Conservation (phyloP, 352 stramenopile species). For the Globisporangium cystogenes region DNA sequence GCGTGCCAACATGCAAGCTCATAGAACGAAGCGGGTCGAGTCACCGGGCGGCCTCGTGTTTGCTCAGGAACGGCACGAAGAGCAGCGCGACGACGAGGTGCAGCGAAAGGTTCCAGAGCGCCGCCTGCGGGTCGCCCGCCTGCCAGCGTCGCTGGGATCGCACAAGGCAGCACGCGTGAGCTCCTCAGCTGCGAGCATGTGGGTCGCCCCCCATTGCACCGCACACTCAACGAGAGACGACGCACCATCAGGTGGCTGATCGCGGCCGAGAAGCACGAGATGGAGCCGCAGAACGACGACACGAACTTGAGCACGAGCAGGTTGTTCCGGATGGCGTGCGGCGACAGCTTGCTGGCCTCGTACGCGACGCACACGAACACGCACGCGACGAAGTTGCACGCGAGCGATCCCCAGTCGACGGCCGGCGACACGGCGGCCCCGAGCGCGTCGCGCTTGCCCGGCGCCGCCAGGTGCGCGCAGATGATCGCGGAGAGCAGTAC, state of each 20-base stretch:
- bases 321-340: constrained; percentile 37
- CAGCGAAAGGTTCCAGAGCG: constrained; percentile 42
- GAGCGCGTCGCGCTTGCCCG: constrained; percentile 1
- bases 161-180: constrained; percentile 1
- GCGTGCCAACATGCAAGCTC: neutral
- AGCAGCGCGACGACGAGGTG: constrained; percentile 44
- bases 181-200: too few species aligned
- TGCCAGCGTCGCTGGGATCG: constrained; percentile 38
- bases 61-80: constrained; percentile 59
- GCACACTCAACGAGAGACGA: neutral
- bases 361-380: constrained; percentile 46
- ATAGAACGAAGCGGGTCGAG: neutral
- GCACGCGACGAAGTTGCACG: constrained; percentile 49
- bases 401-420: constrained; percentile 54
- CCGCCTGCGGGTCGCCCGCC: constrained; percentile 31
- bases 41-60: constrained; percentile 26
- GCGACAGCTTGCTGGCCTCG: constrained; percentile 37
- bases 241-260: constrained; percentile 50
- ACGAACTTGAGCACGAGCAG: constrained; percentile 69
- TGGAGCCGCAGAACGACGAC: constrained; percentile 68
- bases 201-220: too few species aligned
- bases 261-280: constrained; percentile 56
- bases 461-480: constrained; percentile 16
- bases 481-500: constrained; percentile 51
- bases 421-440: constrained; percentile 5